Evolutionary conservation across 148 eudicot species (phyloP).

Genomic region (Rhododendron molle): DNA sequence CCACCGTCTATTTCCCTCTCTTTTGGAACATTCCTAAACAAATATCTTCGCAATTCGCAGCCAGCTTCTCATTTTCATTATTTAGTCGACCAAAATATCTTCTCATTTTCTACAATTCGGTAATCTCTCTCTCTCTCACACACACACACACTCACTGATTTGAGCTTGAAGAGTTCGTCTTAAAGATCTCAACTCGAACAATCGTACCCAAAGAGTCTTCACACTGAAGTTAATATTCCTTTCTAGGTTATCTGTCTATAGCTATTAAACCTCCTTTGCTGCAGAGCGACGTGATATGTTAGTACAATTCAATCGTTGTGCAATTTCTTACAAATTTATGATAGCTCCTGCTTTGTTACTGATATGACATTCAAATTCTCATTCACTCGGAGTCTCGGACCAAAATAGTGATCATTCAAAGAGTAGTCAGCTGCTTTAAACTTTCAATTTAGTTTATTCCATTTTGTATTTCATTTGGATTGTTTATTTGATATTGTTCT

Average conservation of each 20-base stretch:
- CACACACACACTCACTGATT: background rate
- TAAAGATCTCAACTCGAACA: background rate
- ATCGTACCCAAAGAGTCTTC: background rate
- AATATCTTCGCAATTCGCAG: background rate
- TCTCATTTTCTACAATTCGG: background rate
- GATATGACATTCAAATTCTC: background rate
- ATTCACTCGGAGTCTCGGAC: background rate
- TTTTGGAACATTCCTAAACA: background rate
- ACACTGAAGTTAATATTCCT: background rate
- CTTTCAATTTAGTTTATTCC: background rate
- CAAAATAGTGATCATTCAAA: background rate
- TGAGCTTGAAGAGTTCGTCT: conserved; percentile 1
- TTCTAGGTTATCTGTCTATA: background rate
- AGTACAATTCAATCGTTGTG: background rate
- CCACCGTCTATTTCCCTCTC: background rate
- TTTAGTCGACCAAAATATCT: background rate
- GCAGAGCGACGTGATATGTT: background rate
- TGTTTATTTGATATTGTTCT: background rate
- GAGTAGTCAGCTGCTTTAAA: background rate
- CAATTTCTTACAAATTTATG: background rate
- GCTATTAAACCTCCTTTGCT: background rate
- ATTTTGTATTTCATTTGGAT: background rate
- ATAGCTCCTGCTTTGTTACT: background rate
- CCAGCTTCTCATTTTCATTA: background rate
- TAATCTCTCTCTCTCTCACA: background rate